A percentile compares a stretch with the other conserved stretches of the same genome.
Evolutionary conservation across 2,329 filamentous ascomycete species (phyloP).

Genomic region (Tympanopsis confertula): DNA sequence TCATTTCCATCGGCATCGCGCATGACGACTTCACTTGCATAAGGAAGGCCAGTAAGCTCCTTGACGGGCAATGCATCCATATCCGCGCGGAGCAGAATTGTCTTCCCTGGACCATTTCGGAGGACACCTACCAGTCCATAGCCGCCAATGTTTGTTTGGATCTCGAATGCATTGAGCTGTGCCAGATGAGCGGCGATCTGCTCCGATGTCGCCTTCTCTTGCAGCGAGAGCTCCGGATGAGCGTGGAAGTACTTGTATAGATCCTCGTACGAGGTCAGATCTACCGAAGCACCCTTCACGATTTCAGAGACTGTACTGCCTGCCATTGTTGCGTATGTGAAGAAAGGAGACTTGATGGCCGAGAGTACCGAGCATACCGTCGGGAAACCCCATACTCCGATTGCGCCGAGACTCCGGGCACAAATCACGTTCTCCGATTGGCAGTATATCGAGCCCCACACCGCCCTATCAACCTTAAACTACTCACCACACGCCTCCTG

Average conservation of each 20-base stretch:
- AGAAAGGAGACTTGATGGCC: no score
- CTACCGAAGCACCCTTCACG: background rate
- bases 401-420: no score
- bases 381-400: no score
- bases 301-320: no score
- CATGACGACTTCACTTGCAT: constrained; percentile 34
- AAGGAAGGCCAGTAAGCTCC: constrained; percentile 41
- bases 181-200: constrained; percentile 28
- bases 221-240: constrained; percentile 45
- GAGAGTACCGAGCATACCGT: no score
- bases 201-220: constrained; percentile 38
- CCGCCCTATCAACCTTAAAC: no score
- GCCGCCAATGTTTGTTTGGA: constrained; percentile 41
- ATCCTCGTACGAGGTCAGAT: constrained; percentile 19
- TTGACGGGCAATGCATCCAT: constrained; percentile 48
- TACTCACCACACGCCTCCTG: no score
- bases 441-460: no score
- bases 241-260: constrained; percentile 47
- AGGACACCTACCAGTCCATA: constrained; percentile 44
- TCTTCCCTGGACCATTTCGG: constrained; percentile 40
- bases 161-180: constrained; percentile 20
- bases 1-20: constrained; percentile 30
- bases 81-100: constrained; percentile 46
- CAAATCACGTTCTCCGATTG: no score
- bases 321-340: no score